Conservation (phyloP, 768 basidiomycete species). For the Tremella fuciformis region DNA sequence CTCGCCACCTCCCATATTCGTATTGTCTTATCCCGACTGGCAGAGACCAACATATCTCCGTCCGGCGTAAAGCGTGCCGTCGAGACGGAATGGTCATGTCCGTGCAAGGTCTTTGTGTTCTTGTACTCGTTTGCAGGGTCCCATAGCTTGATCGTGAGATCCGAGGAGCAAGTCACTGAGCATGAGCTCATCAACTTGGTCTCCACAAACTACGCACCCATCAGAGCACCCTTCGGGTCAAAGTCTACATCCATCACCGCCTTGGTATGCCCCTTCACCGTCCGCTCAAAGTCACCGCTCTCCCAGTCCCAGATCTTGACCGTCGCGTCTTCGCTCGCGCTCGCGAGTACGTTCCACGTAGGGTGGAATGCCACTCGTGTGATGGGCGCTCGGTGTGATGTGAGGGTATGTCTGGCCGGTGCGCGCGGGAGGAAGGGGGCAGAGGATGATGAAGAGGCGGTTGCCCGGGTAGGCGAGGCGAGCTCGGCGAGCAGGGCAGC, state of each 20-base stretch:
- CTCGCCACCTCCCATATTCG: conserved; percentile 81
- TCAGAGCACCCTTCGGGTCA: conserved; percentile 75
- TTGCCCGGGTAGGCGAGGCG: conserved; percentile 55
- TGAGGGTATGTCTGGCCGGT: conserved; percentile 70
- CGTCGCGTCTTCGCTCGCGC: conserved; percentile 82
- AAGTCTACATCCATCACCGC: conserved; percentile 83
- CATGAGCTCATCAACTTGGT: conserved; percentile 9
- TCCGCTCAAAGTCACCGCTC: conserved; percentile 86
- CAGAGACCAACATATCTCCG: conserved; percentile 77
- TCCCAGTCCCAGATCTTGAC: conserved; percentile 98
- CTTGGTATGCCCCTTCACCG: conserved; percentile 87
- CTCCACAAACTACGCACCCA: conserved; percentile 58
- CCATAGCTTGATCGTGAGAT: conserved; percentile 90
- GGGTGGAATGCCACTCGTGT: conserved; percentile 83
- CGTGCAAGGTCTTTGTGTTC: conserved; percentile 78
- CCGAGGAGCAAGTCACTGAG: conserved; percentile 71
- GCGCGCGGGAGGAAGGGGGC: conserved; percentile 76
- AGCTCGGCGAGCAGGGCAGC: conserved; percentile 76
- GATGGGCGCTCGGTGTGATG: conserved; percentile 74
- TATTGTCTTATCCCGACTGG: conserved; percentile 82
- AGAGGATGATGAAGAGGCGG: conserved; percentile 54
- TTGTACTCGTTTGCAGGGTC: conserved; percentile 86
- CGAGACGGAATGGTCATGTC: conserved; percentile 89
- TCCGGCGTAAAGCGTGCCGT: conserved; percentile 79
- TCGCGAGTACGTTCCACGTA: conserved; percentile 73